phyloP scores from a whole-genome alignment of 2,329 filamentous ascomycete genomes.

The Pseudodiploospora longispora region DNA sequence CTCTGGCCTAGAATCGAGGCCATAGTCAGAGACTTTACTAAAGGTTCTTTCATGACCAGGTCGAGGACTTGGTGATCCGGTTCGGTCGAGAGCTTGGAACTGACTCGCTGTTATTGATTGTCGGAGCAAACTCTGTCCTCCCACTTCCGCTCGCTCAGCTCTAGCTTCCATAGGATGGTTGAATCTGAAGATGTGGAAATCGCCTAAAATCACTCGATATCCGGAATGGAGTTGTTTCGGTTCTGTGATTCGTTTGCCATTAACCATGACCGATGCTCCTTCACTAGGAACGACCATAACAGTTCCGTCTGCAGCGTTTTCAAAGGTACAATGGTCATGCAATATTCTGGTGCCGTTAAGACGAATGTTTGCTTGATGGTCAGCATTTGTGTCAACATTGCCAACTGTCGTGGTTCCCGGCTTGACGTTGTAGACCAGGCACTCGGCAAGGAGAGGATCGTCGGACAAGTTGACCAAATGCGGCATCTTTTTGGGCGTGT shows the following conservation, averaged over 20 bases:
- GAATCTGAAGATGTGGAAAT: slow-evolving; percentile 98
- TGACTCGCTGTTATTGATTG: slow-evolving; percentile 66
- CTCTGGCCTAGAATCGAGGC: slow-evolving; percentile 62
- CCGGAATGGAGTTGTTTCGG: slow-evolving; percentile 82
- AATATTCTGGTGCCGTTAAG: slow-evolving; percentile 91
- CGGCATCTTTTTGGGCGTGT: slow-evolving; percentile 97
- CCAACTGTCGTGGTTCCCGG: slow-evolving; percentile 90
- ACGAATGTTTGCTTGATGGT: slow-evolving; percentile 74
- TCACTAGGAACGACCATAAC: slow-evolving; percentile 87
- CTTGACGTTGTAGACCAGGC: slow-evolving; percentile 95
- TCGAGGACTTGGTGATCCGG: slow-evolving; percentile 56
- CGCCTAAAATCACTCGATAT: slow-evolving; percentile 88
- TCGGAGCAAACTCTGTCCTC: slow-evolving; percentile 61
- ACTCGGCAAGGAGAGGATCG: slow-evolving; percentile 87
- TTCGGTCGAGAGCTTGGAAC: slow-evolving; percentile 48
- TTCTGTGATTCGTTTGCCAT: slow-evolving; percentile 81
- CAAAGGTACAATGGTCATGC: slow-evolving; percentile 86
- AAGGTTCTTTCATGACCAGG: slow-evolving; percentile 66
- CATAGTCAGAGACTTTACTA: slow-evolving; percentile 73
- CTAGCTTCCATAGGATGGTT: slow-evolving; percentile 95
- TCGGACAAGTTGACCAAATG: slow-evolving; percentile 98
- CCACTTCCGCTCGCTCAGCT: slow-evolving; percentile 75
- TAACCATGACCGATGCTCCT: slow-evolving; percentile 97
- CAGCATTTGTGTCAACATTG: slow-evolving; percentile 77
- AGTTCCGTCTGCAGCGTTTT: slow-evolving; percentile 76